Evolutionary conservation across 495 filamentous ascomycete genomes (phyloP).

Genomic region (Jackrogersella minutella): DNA sequence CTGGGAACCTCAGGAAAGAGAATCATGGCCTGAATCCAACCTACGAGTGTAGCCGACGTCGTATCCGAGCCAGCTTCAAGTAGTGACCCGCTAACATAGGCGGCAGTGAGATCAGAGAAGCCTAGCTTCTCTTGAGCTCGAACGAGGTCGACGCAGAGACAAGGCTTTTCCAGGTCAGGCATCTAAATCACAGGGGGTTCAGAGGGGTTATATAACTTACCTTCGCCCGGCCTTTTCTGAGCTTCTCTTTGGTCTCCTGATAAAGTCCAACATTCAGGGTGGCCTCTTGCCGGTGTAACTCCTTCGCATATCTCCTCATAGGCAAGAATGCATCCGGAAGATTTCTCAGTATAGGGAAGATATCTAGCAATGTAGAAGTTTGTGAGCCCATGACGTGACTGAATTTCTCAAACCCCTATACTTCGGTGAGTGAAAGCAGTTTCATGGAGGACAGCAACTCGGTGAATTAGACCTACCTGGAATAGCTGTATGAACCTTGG

Average conservation of each 20-base stretch:
- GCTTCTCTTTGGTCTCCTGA: slow-evolving; percentile 47
- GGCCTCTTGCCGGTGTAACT: slow-evolving; percentile 43
- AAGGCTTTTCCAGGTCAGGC: slow-evolving; percentile 38
- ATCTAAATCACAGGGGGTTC: neutral
- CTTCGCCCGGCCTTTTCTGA: slow-evolving; percentile 44
- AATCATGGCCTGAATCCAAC: slow-evolving; percentile 67
- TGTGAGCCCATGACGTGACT: slow-evolving; percentile 55
- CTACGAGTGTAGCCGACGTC: slow-evolving; percentile 58
- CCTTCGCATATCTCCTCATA: slow-evolving; percentile 37
- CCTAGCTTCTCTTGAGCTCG: slow-evolving; percentile 48
- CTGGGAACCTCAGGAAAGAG: slow-evolving; percentile 58
- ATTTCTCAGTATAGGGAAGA: slow-evolving; percentile 52
- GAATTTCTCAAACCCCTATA: slow-evolving; percentile 57
- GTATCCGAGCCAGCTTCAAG: slow-evolving; percentile 69
- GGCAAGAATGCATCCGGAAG: slow-evolving; percentile 55
- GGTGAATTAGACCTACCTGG: slow-evolving; percentile 36
- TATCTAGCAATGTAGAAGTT: slow-evolving; percentile 50
- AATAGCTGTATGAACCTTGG: slow-evolving; percentile 61
- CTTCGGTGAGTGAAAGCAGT: neutral
- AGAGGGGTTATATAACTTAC: slow-evolving; percentile 1
- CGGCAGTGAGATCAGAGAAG: slow-evolving; percentile 52
- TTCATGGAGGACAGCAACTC: neutral
- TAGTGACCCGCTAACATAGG: slow-evolving; percentile 59
- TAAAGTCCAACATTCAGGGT: slow-evolving; percentile 51
- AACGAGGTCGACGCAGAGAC: slow-evolving; percentile 52